Conservation (phyloP, 305 asterid genomes). For the Fraxinus xanthoxyloides region DNA sequence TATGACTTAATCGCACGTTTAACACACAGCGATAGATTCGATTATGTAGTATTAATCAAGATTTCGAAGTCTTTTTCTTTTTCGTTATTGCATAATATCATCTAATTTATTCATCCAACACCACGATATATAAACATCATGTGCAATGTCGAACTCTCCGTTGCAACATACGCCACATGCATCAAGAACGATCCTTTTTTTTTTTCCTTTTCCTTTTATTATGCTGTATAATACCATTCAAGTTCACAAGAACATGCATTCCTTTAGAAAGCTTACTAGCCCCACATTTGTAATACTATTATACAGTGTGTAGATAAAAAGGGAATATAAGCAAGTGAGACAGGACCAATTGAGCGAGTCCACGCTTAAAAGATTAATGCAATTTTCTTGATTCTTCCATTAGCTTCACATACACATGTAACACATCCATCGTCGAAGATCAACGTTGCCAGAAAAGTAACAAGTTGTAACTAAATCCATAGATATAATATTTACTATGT, state of each 20-base stretch:
- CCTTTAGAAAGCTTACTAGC: not conserved
- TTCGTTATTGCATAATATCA: not conserved
- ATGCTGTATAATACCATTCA: not conserved
- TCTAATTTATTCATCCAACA: not conserved
- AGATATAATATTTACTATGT: not conserved
- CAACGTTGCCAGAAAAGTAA: not conserved
- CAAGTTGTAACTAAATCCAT: not conserved
- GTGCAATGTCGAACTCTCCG: not conserved
- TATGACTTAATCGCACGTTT: not conserved
- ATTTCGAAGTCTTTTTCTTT: not conserved
- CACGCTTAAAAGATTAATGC: not conserved
- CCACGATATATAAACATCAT: not conserved
- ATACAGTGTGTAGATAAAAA: not conserved
- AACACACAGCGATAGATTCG: not conserved
- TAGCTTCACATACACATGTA: not conserved
- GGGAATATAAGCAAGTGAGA: not conserved
- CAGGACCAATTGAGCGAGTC: not conserved
- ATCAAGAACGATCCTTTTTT: no score
- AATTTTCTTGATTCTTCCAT: conserved; percentile 12
- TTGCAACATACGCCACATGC: not conserved
- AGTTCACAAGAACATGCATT: not conserved
- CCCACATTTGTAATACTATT: not conserved
- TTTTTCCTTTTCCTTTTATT: no score
- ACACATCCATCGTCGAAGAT: not conserved
- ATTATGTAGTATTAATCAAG: not conserved